Evolutionary conservation across 1,284 basidiomycete species (phyloP).

Genomic region (Cryptococcus jaspeensis): DNA sequence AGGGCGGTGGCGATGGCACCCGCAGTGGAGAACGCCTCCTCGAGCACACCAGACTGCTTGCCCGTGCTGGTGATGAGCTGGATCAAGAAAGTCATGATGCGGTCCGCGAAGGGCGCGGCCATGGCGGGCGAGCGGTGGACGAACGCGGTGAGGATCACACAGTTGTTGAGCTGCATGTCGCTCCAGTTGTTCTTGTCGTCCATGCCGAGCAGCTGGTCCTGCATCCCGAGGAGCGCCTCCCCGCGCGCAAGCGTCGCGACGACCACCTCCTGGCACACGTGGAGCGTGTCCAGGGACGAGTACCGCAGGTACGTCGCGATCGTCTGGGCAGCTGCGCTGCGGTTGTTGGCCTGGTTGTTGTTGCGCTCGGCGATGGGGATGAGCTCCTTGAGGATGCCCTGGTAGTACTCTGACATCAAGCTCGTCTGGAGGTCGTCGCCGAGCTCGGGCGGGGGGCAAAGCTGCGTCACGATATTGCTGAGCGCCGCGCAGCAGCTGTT

Average conservation of each 20-base stretch:
- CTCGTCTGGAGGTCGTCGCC: conserved; percentile 55
- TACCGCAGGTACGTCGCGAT: conserved; percentile 83
- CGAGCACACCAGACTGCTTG: conserved; percentile 92
- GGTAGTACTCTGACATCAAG: conserved; percentile 84
- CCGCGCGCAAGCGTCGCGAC: conserved; percentile 81
- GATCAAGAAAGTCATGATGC: conserved; percentile 90
- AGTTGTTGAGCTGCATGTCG: conserved; percentile 94
- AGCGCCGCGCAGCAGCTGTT: conserved; percentile 96
- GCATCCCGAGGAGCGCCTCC: conserved; percentile 78
- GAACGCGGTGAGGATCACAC: conserved; percentile 81
- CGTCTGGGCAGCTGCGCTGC: conserved; percentile 95
- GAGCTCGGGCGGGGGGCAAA: conserved; percentile 59
- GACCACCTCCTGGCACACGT: conserved; percentile 78
- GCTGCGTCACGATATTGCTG: conserved; percentile 89
- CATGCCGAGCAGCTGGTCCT: conserved; percentile 90
- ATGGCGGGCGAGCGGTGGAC: conserved; percentile 79
- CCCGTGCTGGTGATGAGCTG: conserved; percentile 81
- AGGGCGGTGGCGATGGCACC: conserved; percentile 80
- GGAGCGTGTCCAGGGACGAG: conserved; percentile 75
- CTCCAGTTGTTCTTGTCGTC: conserved; percentile 99
- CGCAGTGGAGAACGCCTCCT: conserved; percentile 93
- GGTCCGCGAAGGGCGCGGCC: conserved; percentile 85
- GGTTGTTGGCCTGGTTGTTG: conserved; percentile 86
- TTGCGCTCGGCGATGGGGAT: conserved; percentile 77
- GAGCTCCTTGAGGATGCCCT: conserved; percentile 78